Evolutionary conservation across 176 grass and related monocot genomes (phyloP).

Genomic region (Carex pumila): DNA sequence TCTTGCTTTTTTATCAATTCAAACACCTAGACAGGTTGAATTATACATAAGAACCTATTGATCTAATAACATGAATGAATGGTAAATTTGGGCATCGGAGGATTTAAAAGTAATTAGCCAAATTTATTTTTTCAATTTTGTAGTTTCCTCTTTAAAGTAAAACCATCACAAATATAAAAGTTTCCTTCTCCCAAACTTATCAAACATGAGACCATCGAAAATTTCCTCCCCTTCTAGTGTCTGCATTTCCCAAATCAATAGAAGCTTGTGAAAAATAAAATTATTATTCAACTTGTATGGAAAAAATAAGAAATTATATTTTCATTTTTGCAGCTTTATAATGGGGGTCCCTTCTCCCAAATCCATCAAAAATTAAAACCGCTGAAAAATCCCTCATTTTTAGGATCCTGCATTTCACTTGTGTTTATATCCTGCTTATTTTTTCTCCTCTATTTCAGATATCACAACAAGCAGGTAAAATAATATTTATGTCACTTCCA

Average conservation of each 20-base stretch:
- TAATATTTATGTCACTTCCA: not conserved
- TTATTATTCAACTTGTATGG: not conserved
- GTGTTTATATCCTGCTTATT: not conserved
- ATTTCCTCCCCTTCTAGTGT: not conserved
- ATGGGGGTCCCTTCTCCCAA: not conserved
- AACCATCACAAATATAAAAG: not conserved
- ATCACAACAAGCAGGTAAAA: not conserved
- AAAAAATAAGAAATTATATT: not conserved
- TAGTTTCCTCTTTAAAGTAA: not conserved
- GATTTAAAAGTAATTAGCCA: not conserved
- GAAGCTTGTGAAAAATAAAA: not conserved
- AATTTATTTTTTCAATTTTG: not conserved
- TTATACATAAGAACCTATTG: not conserved
- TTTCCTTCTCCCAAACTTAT: not conserved
- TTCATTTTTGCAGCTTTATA: not conserved
- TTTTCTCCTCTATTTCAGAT: not conserved
- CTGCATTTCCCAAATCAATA: not conserved
- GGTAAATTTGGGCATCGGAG: not conserved
- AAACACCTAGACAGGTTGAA: slow-evolving; percentile 44
- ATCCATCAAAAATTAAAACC: no score
- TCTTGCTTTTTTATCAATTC: slow-evolving; percentile 63
- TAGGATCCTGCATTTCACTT: not conserved
- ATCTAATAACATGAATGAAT: not conserved
- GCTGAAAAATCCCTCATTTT: not conserved
- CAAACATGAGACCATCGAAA: not conserved